Evolutionary conservation across 2,329 filamentous ascomycete species (phyloP), one percentile per base, ranked within the genome.

Genomic region (Colletotrichum eremochloae): DNA sequence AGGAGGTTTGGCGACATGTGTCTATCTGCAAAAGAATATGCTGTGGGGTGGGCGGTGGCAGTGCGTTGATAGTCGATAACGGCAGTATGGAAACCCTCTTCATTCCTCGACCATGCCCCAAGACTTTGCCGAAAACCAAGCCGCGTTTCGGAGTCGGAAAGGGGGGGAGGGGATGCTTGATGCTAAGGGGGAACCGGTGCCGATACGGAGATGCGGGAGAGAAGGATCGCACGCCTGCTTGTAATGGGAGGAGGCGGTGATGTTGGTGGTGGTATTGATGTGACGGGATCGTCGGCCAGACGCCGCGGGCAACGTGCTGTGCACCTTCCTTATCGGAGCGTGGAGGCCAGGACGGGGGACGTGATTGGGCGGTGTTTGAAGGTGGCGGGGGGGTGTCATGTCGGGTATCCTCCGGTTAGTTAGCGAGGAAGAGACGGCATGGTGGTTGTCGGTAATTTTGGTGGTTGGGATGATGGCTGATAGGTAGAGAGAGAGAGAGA

Each of bases 151-250:
- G 44, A 50, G 60, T 18, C 33, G 31, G 44, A 29, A 20, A 44
- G 20, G 31, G 29, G 24, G 40, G 3, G 38, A 11, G 24, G 58
- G 44, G 29, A 5, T 18, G 31, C 2, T 20, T 29, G 20, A 2
- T 24, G 33, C 3, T 38, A 29, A 18, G 40, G 11, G 40, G 40
- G 46, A 46, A 38, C 60, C 66, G 69, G 69, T 72, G 69, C 69
- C 69, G 66, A 72, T 69, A 50, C 66, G 66, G 69, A 61, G 66
- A 68, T 68, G 52, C 40, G 65, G 58, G 40, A 14, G 29, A 48
- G 20, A 46, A n/a, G 57, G 33, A 6, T 3, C 12, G 4, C n/a
- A 18, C 12, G 20, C 14, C 18, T 29, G 14, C 20, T 61, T 33
- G 18, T 36, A 11, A 50, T 18, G 6, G 29, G 48, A 11, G 29